Evolutionary conservation across 2,329 filamentous ascomycete species (phyloP), one percentile per base, ranked within the genome.

Genomic region (Exutisphaerella laricina): DNA sequence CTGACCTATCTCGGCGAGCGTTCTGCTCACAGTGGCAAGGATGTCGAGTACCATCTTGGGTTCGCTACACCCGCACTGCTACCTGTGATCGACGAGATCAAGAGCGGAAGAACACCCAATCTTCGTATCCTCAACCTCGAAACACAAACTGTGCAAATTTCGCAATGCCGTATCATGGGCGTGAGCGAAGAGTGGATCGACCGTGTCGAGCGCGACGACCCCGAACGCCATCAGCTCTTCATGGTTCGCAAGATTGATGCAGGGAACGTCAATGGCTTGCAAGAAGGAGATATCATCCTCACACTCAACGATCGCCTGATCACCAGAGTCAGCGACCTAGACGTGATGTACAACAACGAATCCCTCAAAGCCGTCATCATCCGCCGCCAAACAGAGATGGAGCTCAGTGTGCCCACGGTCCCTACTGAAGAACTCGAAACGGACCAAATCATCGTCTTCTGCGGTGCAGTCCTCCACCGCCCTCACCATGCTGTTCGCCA

Each of bases 401-500:
- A 70, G 9, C 73, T 97, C 48, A 77, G 82, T 57, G 78, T 97
- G 13, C 82, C 84, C 0, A 98, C 92, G 0, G 88, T 95, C 1
- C 78, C 86, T 0, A 94, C 89, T 0, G 81, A 89, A 57, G 86
- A 95, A 58, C 77, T 97, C 34, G 92, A 98, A 70, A 98, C 92
- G 1, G 81, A 92, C 57, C 84, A 88, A 44, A 88, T 90, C 1
- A 81, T 98, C 46, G 85, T 87, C 25, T 98, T 98, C 72, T 98
- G 92, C 62, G 92, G 92, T 52, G 92, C 92, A 22, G 82, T 96
- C 12, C 71, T 98, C 32, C 92, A 98, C 64, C 81, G 85, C 17
- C 92, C 92, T 6, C 92, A 98, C 65, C 89, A 96, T 62, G 92
- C 92, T 37, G 94, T 98, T 7, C 80, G 92, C 16, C 92, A 98